Percentiles rank a stretch among this genome's conserved stretches.
Evolutionary conservation across 805 yeast genomes (phyloP).

Genomic region (Isabelozyma rhagii): DNA sequence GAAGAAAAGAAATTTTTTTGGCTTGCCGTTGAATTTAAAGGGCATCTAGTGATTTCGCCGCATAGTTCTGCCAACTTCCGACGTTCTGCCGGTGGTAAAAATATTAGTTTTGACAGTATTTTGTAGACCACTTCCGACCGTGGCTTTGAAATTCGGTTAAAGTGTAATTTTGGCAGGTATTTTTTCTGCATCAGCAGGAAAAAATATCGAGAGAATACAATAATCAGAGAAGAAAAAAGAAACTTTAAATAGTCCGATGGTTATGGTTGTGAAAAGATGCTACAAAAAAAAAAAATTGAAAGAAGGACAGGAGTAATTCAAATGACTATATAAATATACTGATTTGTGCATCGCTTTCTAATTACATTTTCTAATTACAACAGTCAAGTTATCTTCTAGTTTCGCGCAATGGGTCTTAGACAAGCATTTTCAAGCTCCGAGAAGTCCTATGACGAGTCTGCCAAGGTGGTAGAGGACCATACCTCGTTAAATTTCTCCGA

Average conservation of each 20-base stretch:
- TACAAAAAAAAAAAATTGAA: background rate
- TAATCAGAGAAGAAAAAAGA: background rate
- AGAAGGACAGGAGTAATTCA: too few relatives aligned
- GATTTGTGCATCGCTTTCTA: background rate
- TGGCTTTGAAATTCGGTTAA: background rate
- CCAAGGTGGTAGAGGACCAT: slow-evolving; percentile 1
- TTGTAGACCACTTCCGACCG: background rate
- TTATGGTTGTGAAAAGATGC: background rate
- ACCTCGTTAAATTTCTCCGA: slow-evolving; percentile 8
- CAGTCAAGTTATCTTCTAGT: background rate
- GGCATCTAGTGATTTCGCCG: background rate
- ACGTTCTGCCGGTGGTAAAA: background rate
- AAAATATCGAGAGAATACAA: background rate
- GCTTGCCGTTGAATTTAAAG: background rate
- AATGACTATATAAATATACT: background rate
- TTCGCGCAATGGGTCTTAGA: background rate
- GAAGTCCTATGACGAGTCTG: background rate
- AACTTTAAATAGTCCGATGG: background rate
- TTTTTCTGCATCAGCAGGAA: background rate
- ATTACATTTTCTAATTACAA: too few relatives aligned
- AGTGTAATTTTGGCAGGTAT: background rate
- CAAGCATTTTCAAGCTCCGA: background rate
- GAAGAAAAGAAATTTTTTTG: background rate
- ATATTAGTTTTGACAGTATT: background rate
- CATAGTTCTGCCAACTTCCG: background rate